phyloP scores from a whole-genome alignment of 2,329 filamentous ascomycete genomes.

The Fusarium irregulare region DNA sequence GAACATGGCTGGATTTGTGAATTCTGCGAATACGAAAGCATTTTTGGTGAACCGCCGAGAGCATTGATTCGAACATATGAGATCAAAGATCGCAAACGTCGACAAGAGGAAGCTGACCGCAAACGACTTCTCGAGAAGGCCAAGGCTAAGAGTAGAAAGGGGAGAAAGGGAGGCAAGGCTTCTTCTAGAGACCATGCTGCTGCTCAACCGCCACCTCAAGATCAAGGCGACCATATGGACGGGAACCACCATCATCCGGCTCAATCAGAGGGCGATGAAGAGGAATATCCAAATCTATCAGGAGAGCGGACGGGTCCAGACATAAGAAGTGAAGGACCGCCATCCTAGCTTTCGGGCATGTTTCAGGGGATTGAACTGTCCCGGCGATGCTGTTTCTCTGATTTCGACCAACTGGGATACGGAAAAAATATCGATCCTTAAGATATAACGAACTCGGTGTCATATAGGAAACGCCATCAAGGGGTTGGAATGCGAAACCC shows the following conservation, averaged over 20 bases:
- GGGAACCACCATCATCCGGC: constrained; percentile 51
- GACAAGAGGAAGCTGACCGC: constrained; percentile 87
- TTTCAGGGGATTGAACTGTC: background rate
- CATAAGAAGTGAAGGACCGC: constrained; percentile 15
- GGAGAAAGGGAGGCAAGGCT: constrained; percentile 78
- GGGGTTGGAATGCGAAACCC: background rate
- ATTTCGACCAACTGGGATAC: background rate
- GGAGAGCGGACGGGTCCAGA: constrained; percentile 33
- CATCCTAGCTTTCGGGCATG: constrained; percentile 24
- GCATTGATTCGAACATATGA: constrained; percentile 93
- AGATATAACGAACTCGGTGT: background rate
- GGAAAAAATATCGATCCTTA: background rate
- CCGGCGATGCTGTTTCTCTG: background rate
- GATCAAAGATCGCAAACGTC: constrained; percentile 88
- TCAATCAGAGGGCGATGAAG: constrained; percentile 54
- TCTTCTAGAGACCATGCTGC: constrained; percentile 43
- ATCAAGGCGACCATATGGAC: constrained; percentile 38
- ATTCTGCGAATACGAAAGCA: constrained; percentile 97
- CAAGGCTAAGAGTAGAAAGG: constrained; percentile 91
- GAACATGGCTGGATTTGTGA: constrained; percentile 96
- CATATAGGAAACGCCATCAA: background rate
- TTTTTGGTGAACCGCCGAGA: constrained; percentile 87
- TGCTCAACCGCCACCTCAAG: constrained; percentile 40
- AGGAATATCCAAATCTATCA: constrained; percentile 41
- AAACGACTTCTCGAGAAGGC: constrained; percentile 88